These are phyloP conservation scores for Anthostomella pinea DNA, from an alignment of 2,329 filamentous ascomycete species.

Conservation along the genomic window DNA sequence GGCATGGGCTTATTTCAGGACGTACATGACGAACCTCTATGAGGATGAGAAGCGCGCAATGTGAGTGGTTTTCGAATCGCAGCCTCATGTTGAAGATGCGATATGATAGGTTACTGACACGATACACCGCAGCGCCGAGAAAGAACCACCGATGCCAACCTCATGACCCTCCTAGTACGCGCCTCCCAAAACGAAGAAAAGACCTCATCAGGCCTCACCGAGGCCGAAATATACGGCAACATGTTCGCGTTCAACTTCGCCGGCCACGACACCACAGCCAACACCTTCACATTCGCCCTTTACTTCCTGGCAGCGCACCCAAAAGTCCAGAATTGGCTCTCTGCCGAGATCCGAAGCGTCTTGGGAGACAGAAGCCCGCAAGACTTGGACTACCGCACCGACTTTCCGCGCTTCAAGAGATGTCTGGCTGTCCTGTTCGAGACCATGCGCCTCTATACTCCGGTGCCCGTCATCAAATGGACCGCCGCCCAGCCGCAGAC, in stretches of 20 bases:
- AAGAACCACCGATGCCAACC: constrained; percentile 8
- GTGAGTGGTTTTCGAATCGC: constrained; percentile 1
- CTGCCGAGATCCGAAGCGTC: constrained; percentile 35
- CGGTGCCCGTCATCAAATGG: constrained; percentile 29
- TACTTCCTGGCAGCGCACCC: constrained; percentile 43
- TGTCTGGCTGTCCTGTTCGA: constrained; percentile 41
- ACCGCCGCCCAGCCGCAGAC: constrained; percentile 12
- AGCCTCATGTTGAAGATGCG: too few species aligned
- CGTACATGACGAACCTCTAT: constrained; percentile 30
- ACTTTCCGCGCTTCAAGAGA: constrained; percentile 41
- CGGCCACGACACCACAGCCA: constrained; percentile 50
- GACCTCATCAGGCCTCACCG: constrained; percentile 29
- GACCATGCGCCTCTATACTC: constrained; percentile 39
- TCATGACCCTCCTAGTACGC: constrained; percentile 18
- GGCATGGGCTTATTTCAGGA: constrained; percentile 26
- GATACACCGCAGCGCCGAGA: constrained; percentile 3
- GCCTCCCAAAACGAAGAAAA: constrained; percentile 24
- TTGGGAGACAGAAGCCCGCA: constrained; percentile 3
- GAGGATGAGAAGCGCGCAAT: constrained; percentile 29
- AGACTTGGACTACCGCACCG: constrained; percentile 14
- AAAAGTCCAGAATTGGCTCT: constrained; percentile 43
- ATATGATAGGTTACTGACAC: too few species aligned
- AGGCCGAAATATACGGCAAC: constrained; percentile 39
- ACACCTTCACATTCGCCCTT: constrained; percentile 41
- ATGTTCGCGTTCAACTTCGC: constrained; percentile 33